Evolutionary conservation across 75 land plant species (phyloP).

Genomic region (Pseudotsuga menziesii): DNA sequence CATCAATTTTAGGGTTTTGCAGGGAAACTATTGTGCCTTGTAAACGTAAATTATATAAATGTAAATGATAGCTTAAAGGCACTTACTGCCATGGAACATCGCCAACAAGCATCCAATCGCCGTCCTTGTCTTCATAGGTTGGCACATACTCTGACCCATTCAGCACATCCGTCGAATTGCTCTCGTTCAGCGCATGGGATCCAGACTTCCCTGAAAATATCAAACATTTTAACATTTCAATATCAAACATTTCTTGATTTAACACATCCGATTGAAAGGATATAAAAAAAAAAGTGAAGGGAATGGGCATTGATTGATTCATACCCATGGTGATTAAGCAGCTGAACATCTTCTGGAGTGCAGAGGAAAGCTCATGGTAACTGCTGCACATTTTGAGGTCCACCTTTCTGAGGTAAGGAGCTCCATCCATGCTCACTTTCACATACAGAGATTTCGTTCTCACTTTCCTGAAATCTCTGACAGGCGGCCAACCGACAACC

Average conservation of each 20-base stretch:
- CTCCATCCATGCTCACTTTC: constrained; percentile 82
- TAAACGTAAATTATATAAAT: neutral
- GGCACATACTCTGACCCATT: constrained; percentile 43
- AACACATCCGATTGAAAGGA: neutral
- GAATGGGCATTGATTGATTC: neutral
- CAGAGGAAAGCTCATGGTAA: constrained; percentile 58
- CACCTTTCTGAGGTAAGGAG: constrained; percentile 67
- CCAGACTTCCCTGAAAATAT: constrained; percentile 35
- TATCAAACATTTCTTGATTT: neutral
- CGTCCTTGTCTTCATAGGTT: constrained; percentile 30
- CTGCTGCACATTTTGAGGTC: constrained; percentile 61
- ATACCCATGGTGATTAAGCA: constrained; percentile 61
- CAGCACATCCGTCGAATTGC: constrained; percentile 39
- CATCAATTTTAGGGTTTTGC: no score
- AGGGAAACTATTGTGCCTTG: neutral
- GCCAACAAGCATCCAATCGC: constrained; percentile 36
- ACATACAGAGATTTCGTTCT: constrained; percentile 28
- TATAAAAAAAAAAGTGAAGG: neutral
- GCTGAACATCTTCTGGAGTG: constrained; percentile 67
- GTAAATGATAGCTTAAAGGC: neutral
- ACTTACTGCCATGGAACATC: constrained; percentile 37
- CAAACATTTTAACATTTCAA: neutral
- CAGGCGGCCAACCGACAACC: constrained; percentile 86
- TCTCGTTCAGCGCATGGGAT: constrained; percentile 38
- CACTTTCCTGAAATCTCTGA: constrained; percentile 51